Evolutionary conservation across 495 filamentous ascomycete species (phyloP).

Genomic region (Neurospora terricola): DNA sequence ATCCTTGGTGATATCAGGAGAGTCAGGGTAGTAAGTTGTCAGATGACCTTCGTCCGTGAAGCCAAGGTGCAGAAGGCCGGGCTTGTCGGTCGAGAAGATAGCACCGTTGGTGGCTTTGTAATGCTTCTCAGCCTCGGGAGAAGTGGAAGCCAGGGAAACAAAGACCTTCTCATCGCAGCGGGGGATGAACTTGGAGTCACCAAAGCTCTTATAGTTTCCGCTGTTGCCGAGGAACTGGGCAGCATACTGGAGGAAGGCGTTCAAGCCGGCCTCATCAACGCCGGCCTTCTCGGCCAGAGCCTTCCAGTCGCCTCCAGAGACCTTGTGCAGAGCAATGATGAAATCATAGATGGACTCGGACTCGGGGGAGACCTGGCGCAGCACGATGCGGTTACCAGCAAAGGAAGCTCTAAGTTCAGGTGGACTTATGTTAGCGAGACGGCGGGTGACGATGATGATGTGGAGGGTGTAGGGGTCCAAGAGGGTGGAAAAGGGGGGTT

Average conservation of each 20-base stretch:
- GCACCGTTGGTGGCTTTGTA: slow-evolving; percentile 61
- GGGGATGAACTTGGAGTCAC: slow-evolving; percentile 90
- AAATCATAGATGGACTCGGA: slow-evolving; percentile 86
- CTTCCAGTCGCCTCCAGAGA: slow-evolving; percentile 71
- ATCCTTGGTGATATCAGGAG: slow-evolving; percentile 69
- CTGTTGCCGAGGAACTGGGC: slow-evolving; percentile 82
- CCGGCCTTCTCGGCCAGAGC: slow-evolving; percentile 57
- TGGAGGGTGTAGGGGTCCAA: neutral
- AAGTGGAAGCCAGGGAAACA: slow-evolving; percentile 57
- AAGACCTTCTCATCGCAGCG: slow-evolving; percentile 58
- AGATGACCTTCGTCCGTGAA: slow-evolving; percentile 76
- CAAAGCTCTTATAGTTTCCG: slow-evolving; percentile 95
- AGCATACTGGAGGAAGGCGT: slow-evolving; percentile 76
- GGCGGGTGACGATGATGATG: neutral
- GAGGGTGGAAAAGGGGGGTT: neutral
- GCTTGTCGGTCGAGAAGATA: slow-evolving; percentile 61
- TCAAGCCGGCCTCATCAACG: slow-evolving; percentile 57
- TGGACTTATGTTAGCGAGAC: slow-evolving; percentile 1
- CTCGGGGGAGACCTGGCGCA: slow-evolving; percentile 85
- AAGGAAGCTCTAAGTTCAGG: slow-evolving; percentile 61
- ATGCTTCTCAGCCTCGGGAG: slow-evolving; percentile 47
- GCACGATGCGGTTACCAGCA: slow-evolving; percentile 71
- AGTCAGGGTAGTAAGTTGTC: slow-evolving; percentile 88
- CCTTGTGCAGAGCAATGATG: slow-evolving; percentile 67
- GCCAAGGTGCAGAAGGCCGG: slow-evolving; percentile 71